Evolutionary conservation across 805 yeast species (phyloP), one percentile per base, ranked within the genome.

Genomic region (Pichia cabralensis): DNA sequence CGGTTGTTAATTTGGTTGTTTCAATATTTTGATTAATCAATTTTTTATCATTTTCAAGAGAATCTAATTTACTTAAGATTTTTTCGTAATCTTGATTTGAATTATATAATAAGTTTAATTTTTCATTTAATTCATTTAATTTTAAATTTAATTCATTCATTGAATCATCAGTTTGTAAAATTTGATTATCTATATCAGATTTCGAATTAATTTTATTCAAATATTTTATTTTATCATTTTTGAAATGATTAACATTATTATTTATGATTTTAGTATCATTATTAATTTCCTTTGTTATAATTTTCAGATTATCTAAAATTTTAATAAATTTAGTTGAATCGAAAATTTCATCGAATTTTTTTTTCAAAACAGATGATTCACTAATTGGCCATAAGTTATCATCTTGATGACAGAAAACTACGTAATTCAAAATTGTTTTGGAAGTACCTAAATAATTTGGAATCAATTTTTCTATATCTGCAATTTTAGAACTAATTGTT

Each of bases 361-460:
- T 88, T 58, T 92, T 94, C 52, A 92, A 67, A 10, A 70, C 70
- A 3, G 94, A 68, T 1, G 98, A 94, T 56, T 92, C 99, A 46
- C 88, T 74, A 31, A 92, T 64, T 2, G 99, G 99, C 99, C 99
- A 92, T 20, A 85, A 58, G 47, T 89, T 78, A 40, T 92, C 99
- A 50, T 92, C 99, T 55, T 92, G 99, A 51, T 92, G 99, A 50
- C 98, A 89, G 58, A 92, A 92, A 2, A 89, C 78, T 27, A 92
- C 98, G 53, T 85, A 84, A 45, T 89, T 95, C 33, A 92, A 60
- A 35, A 92, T 74, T 0, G 97, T 82, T 39, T 74, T 73, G 0
- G 95, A 81, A 1, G 88, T 95, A 6, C 98, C 99, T 36, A 92
- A 63, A 42, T 76, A 77, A 17, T 69, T 65, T 2, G 97, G 96